Conservation (phyloP, 1,284 basidiomycete species). For the Puccinia coronata region DNA sequence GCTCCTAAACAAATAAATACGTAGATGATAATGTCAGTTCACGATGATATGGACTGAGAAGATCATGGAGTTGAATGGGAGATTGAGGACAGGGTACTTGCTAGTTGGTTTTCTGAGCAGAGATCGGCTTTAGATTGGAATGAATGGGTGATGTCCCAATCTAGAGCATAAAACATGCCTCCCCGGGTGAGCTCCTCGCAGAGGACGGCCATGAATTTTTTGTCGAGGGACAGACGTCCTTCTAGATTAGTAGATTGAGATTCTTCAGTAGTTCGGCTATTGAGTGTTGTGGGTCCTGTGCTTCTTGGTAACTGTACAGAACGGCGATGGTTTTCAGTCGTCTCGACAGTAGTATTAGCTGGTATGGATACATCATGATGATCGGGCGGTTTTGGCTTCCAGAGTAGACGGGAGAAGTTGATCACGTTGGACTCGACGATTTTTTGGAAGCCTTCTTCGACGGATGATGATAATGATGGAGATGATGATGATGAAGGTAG, state of each 20-base stretch:
- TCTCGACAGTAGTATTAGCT: too few relatives aligned
- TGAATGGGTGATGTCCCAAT: constrained; percentile 35
- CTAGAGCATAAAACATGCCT: constrained; percentile 45
- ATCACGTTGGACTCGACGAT: not conserved
- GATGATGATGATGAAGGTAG: constrained; percentile 2
- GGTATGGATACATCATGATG: not conserved
- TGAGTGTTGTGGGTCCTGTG: not conserved
- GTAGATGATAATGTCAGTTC: not conserved
- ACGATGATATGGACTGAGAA: not conserved
- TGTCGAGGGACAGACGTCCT: constrained; percentile 30
- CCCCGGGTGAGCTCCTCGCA: constrained; percentile 28
- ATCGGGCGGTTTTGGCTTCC: constrained; percentile 25
- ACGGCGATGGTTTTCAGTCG: not conserved
- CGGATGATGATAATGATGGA: not conserved
- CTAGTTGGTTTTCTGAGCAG: not conserved
- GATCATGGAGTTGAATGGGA: not conserved
- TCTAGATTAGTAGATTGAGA: not conserved
- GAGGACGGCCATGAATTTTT: constrained; percentile 25
- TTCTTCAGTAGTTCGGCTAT: not conserved
- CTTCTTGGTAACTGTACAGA: not conserved
- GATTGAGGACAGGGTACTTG: not conserved
- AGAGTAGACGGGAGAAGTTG: constrained; percentile 24
- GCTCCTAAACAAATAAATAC: constrained; percentile 6
- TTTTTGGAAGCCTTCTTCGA: not conserved
- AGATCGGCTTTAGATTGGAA: constrained; percentile 32